phyloP scores from a whole-genome alignment of 2,329 filamentous ascomycete species.

The Stenocarpella maydis region DNA sequence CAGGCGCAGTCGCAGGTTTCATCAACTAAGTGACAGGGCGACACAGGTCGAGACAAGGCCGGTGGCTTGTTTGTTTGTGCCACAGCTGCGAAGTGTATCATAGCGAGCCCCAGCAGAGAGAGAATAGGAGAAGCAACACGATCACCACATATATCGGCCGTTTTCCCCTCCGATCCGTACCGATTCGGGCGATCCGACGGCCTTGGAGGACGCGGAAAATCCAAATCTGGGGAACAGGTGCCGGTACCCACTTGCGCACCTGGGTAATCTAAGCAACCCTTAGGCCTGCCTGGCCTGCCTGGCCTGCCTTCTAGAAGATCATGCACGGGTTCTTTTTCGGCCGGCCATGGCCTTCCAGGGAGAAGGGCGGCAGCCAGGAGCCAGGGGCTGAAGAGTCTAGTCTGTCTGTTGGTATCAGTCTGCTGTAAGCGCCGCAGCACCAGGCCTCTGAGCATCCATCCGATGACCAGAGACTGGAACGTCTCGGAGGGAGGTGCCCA shows the following conservation, averaged over 20 bases:
- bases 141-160: no score
- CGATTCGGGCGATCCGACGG: constrained; percentile 42
- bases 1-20: constrained; percentile 22
- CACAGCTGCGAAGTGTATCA: neutral
- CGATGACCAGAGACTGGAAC: neutral
- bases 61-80: neutral
- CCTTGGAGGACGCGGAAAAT: constrained; percentile 34
- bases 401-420: neutral
- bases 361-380: constrained; percentile 19
- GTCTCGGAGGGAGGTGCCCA: neutral
- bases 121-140: neutral
- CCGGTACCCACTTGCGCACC: constrained; percentile 29
- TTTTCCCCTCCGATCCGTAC: constrained; percentile 18
- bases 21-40: constrained; percentile 15
- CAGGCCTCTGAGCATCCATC: constrained; percentile 5
- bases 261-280: constrained; percentile 7
- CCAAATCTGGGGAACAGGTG: constrained; percentile 32
- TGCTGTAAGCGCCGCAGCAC: neutral
- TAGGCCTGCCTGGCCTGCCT: no score
- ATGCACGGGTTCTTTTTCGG: constrained; percentile 15
- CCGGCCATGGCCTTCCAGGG: constrained; percentile 3
- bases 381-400: no score
- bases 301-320: constrained; percentile 35
- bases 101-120: neutral
- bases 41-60: neutral